Conservation (phyloP, 164 flowering plant genomes). For the Liquidambar formosana region DNA sequence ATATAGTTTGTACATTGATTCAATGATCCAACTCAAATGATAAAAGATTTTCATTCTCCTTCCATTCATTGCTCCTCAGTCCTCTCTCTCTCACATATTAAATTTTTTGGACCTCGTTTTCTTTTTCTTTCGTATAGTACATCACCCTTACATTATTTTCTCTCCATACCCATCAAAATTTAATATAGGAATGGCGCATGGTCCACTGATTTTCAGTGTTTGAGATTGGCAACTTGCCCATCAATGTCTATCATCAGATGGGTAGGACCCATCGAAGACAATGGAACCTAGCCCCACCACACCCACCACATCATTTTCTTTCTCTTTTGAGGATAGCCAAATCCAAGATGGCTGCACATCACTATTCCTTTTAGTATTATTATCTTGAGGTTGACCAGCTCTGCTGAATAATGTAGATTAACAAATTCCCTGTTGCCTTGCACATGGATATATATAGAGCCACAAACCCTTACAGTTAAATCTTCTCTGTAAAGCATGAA, state of each 20-base stretch:
- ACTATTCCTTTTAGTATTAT: conserved; percentile 7
- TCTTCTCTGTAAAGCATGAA: conserved; percentile 16
- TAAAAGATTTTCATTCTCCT: background rate
- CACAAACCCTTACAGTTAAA: conserved; percentile 3
- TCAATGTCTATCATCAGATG: conserved; percentile 19
- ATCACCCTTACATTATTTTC: conserved; percentile 6
- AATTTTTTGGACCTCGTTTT: too few species aligned
- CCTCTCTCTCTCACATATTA: too few species aligned
- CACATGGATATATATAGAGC: conserved; percentile 20
- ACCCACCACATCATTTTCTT: conserved; percentile 8
- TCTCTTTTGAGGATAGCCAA: conserved; percentile 4
- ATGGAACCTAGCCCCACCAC: conserved; percentile 11
- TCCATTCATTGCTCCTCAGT: too few species aligned
- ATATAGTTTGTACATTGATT: conserved; percentile 3
- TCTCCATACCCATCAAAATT: conserved; percentile 9
- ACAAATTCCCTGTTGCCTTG: conserved; percentile 9
- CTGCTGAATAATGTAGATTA: background rate
- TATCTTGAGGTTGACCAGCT: conserved; percentile 19
- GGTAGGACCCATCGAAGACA: conserved; percentile 14
- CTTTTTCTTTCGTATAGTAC: too few species aligned
- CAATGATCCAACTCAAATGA: too few species aligned
- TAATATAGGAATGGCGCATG: conserved; percentile 8
- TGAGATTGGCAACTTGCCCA: conserved; percentile 17
- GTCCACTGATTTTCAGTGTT: conserved; percentile 21
- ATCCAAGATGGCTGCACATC: conserved; percentile 18